These are phyloP conservation scores for Cicer chorassanicum DNA, from an alignment of 306 rosid species.

Conservation along the genomic window DNA sequence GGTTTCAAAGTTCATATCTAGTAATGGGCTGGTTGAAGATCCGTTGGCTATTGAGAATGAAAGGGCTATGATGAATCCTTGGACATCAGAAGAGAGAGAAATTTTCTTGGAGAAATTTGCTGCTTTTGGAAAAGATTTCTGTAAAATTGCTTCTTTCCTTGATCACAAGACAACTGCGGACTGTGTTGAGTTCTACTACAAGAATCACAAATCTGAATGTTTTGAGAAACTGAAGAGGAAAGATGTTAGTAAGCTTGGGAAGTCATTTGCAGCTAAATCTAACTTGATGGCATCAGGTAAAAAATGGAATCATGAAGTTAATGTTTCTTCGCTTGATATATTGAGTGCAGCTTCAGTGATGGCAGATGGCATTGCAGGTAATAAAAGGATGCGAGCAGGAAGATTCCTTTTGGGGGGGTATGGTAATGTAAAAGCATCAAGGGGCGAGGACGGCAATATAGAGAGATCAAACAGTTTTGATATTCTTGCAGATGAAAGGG, in stretches of 20 bases:
- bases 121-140: conserved; percentile 77
- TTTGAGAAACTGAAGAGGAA: conserved; percentile 71
- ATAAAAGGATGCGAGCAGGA: conserved; percentile 53
- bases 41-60: conserved; percentile 87
- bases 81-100: conserved; percentile 76
- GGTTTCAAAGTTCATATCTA: conserved; percentile 65
- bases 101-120: conserved; percentile 73
- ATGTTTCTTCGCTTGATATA: conserved; percentile 81
- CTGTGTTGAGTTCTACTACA: conserved; percentile 94
- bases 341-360: conserved; percentile 86
- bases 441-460: conserved; percentile 44
- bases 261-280: conserved; percentile 56
- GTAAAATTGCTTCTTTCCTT: conserved; percentile 78
- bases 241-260: conserved; percentile 63
- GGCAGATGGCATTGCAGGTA: conserved; percentile 58
- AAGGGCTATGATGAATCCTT: conserved; percentile 79
- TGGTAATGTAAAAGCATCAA: conserved; percentile 49
- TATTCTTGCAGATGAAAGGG: conserved; percentile 69
- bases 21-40: conserved; percentile 89
- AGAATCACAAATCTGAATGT: conserved; percentile 82
- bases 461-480: conserved; percentile 66
- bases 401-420: conserved; percentile 58
- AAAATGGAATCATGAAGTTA: conserved; percentile 74
- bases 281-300: conserved; percentile 65
- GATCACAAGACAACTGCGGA: conserved; percentile 95